Percentiles rank a stretch among this genome's conserved stretches.
Conservation (phyloP, 2,329 filamentous ascomycete species). For the Daldinia sp. region DNA sequence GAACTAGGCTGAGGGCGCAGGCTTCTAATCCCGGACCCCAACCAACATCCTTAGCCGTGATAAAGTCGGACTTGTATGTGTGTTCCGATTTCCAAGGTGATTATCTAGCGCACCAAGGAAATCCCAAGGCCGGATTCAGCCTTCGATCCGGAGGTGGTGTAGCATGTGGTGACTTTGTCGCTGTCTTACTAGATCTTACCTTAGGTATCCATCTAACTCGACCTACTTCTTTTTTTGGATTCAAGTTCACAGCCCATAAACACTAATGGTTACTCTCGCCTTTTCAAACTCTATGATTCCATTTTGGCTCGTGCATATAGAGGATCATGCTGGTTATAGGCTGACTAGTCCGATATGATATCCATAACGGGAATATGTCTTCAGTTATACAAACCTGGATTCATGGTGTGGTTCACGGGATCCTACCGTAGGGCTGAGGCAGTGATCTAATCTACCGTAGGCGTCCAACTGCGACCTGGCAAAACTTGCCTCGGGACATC, state of each 20-base stretch:
- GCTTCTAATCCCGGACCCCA: conserved; percentile 38
- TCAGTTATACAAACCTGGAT: conserved; percentile 30
- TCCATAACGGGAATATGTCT: conserved; percentile 23
- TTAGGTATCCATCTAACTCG: conserved; percentile 3
- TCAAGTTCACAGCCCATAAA: background rate
- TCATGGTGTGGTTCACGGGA: conserved; percentile 34
- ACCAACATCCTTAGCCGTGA: conserved; percentile 33
- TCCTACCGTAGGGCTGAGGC: conserved; percentile 46
- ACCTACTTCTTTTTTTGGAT: conserved; percentile 19
- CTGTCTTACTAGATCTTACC: conserved; percentile 20
- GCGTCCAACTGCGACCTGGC: conserved; percentile 33
- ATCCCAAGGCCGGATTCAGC: conserved; percentile 20
- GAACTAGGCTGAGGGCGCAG: conserved; percentile 39
- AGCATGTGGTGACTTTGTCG: conserved; percentile 18
- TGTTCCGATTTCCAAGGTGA: conserved; percentile 15
- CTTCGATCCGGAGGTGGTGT: conserved; percentile 24
- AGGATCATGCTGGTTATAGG: conserved; percentile 33
- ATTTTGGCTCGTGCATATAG: conserved; percentile 8
- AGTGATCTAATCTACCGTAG: conserved; percentile 39
- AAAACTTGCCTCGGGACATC: conserved; percentile 30
- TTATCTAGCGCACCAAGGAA: conserved; percentile 16
- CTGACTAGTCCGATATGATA: conserved; percentile 19
- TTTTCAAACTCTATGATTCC: conserved; percentile 7
- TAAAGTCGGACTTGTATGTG: conserved; percentile 19
- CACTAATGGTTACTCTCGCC: background rate